Evolutionary conservation across 1,284 basidiomycete species (phyloP), one percentile per base, ranked within the genome.

Genomic region (Pseudozyma thailandica): DNA sequence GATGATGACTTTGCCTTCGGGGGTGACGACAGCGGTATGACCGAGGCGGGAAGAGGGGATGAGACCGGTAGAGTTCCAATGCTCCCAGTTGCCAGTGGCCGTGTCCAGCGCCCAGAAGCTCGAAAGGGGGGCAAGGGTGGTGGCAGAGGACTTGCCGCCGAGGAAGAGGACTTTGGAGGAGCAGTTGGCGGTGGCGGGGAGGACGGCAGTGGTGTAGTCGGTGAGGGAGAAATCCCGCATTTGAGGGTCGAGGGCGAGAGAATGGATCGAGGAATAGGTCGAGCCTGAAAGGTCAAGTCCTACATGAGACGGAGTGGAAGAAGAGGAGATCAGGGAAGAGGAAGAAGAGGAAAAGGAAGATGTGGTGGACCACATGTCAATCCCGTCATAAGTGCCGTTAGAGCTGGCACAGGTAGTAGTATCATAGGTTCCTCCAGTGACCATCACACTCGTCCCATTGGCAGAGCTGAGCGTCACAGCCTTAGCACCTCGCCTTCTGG

Each of bases 41-140:
- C 83, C 84, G 52, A 83, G 78, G 7, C 82, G 72, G 16, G 79
- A 63, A 3, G 69, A 15, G 0, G 84, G 84, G 6, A 71, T 52
- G 21, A 70, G 53, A 15, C 78, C 79, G 3, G 58, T 51, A 0
- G 72, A 64, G 9, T 57, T 42, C 74, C 77, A 61, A n/a, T 46
- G 52, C 3, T 54, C 53, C 82, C 82, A 84, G 3, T 58, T 28
- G 16, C 75, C 65, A 0, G 69, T 50, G 10, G 56, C 30, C 3
- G 70, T 41, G 49, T 84, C 75, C 33, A 82, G 77, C 2, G 77
- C 62, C 64, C 83, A 75, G 25, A 82, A 55, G 1, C 42, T 30
- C 9, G 47, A 20, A 46, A 82, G 57, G 8, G 46, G 46, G 3
- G 72, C 78, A 15, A 81, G 52, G 13, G 48, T 43, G 6, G 77